phyloP scores from a whole-genome alignment of 2,329 filamentous ascomycete genomes.

The Pseudogymnoascus sp. region DNA sequence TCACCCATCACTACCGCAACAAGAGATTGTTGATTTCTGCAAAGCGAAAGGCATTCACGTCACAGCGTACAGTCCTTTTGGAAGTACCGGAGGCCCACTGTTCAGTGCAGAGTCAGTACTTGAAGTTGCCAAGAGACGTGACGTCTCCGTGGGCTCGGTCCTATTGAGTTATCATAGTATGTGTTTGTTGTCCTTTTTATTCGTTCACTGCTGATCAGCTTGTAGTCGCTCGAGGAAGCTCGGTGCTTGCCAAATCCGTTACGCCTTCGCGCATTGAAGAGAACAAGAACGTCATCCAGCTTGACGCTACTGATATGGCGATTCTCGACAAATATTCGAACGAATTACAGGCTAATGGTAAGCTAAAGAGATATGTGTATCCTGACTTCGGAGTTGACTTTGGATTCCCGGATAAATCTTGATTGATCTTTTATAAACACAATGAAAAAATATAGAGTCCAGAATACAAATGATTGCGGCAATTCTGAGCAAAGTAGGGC shows the following conservation, averaged over 20 bases:
- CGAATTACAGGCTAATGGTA: conserved; percentile 39
- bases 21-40: conserved; percentile 44
- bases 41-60: conserved; percentile 42
- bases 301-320: conserved; percentile 56
- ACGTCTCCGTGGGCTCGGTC: conserved; percentile 49
- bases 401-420: conserved; percentile 55
- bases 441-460: neutral
- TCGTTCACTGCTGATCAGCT: neutral
- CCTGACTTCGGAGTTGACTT: conserved; percentile 62
- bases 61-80: conserved; percentile 42
- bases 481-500: neutral
- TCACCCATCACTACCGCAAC: conserved; percentile 49
- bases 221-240: conserved; percentile 57
- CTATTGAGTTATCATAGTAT: conserved; percentile 60
- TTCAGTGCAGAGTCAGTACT: conserved; percentile 52
- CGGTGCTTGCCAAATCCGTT: conserved; percentile 67
- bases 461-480: neutral
- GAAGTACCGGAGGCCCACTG: conserved; percentile 34
- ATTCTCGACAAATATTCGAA: conserved; percentile 47
- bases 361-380: conserved; percentile 56
- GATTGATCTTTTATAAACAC: neutral
- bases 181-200: conserved; percentile 25
- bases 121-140: conserved; percentile 52
- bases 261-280: conserved; percentile 60
- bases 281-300: conserved; percentile 59